Evolutionary conservation across 345 rosid species (phyloP).

Genomic region (Ceriops tagal): DNA sequence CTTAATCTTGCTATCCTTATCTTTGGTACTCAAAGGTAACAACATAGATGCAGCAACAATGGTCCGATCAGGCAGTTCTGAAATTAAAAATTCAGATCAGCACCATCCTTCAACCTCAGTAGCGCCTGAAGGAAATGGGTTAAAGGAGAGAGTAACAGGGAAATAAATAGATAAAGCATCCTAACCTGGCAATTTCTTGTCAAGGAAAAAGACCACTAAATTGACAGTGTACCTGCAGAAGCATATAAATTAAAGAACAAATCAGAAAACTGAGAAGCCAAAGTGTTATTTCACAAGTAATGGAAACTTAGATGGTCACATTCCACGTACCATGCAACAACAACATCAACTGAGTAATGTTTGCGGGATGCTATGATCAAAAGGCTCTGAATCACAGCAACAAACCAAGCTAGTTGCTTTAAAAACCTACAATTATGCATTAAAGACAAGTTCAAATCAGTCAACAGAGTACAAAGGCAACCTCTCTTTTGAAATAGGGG

Average conservation of each 20-base stretch:
- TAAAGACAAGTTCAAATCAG: background rate
- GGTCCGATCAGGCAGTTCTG: conserved; percentile 87
- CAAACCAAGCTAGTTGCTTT: conserved; percentile 80
- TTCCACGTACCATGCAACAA: conserved; percentile 85
- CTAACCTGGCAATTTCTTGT: conserved; percentile 97
- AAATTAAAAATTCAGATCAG: conserved; percentile 24
- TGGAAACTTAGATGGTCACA: background rate
- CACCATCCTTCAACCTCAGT: background rate
- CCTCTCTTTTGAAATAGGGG: no score
- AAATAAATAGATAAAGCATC: background rate
- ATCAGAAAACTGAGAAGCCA: conserved; percentile 7
- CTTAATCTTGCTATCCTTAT: conserved; percentile 65
- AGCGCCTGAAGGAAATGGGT: background rate
- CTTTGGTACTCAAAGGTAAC: conserved; percentile 60
- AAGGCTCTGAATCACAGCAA: conserved; percentile 76
- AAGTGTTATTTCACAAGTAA: background rate
- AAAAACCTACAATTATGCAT: conserved; percentile 49
- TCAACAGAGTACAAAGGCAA: background rate
- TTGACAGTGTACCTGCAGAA: conserved; percentile 89
- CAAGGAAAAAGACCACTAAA: conserved; percentile 84
- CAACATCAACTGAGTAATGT: conserved; percentile 93
- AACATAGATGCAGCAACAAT: conserved; percentile 43
- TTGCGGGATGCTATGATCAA: conserved; percentile 95
- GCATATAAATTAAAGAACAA: conserved; percentile 1
- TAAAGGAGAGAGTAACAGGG: background rate